Evolutionary conservation across 495 filamentous ascomycete genomes (phyloP), one percentile per base, ranked within the genome.

Genomic region (Tuber melanosporum): DNA sequence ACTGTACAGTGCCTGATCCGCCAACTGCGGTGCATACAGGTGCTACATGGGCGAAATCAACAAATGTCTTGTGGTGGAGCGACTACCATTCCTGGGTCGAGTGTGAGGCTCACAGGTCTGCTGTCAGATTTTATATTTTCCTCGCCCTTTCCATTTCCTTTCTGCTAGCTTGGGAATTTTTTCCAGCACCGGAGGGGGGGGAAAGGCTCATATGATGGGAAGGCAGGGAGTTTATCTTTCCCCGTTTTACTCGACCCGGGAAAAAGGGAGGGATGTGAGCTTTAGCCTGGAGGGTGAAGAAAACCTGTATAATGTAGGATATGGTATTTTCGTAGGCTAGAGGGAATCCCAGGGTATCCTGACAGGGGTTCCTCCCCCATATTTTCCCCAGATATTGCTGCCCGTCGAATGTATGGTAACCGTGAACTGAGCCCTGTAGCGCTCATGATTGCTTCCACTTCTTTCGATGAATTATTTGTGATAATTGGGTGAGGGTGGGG

Each of bases 101-200:
- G 9, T 79, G 77, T 70, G 75, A 75, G 14, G 36, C 39, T 12
- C 73, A 69, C 69, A 73, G 79, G 75, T 70, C 47, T 62, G 57
- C 70, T 81, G 79, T 32, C 49, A 52, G 43, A 70, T 70, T 32
- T 32, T 32, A 32, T 32, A 32, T 32, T 0, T 32, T 32, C 32
- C 32, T 32, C 32, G 32, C 7, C 7, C 49, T 9, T 57, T 4
- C 15, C 8, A 3, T 10, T 20, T 57, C 15, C 8, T 20, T 22
- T n/a, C 49, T 57, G 9, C 52, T 2, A 3, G n/a, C n/a, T 9
- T n/a, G 2, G n/a, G 52, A 22, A 17, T 15, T 22, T 5, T 41
- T 46, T 46, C 15, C 47, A 49, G 19, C 17, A 2, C 47, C 0
- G 47, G 47, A 49, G 47, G 7, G 19, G 7, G 47, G 5, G 17